Conservation (phyloP, 495 filamentous ascomycete genomes). For the Schizothecium vesticola region DNA sequence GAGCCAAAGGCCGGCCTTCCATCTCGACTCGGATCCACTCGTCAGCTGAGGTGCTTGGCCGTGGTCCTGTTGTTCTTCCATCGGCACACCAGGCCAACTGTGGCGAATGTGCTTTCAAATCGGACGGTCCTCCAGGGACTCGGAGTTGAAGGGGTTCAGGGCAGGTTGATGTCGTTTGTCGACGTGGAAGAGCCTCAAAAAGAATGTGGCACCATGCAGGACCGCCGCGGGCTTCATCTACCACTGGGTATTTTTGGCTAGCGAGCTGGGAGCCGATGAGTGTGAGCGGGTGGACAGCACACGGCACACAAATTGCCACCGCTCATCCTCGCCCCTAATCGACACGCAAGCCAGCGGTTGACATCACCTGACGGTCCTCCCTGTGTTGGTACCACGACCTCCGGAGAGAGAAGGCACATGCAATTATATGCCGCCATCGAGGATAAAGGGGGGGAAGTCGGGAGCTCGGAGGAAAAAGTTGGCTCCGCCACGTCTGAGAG, state of each 20-base stretch:
- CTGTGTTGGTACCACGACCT: not conserved
- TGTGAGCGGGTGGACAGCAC: constrained; percentile 3
- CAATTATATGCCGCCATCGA: not conserved
- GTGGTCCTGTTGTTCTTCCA: not conserved
- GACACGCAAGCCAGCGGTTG: not conserved
- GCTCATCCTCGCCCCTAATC: constrained; percentile 1
- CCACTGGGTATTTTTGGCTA: constrained; percentile 20
- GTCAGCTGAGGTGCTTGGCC: not conserved
- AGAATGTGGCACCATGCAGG: constrained; percentile 10
- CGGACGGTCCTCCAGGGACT: not conserved
- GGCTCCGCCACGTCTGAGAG: not conserved
- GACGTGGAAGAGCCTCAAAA: constrained; percentile 17
- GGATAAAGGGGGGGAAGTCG: not conserved
- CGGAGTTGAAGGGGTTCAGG: not conserved
- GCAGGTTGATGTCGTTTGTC: constrained; percentile 4
- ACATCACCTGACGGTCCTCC: not conserved
- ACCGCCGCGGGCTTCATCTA: constrained; percentile 16
- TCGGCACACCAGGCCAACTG: not conserved
- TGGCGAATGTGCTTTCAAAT: not conserved
- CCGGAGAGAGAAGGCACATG: not conserved
- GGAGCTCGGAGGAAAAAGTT: not conserved
- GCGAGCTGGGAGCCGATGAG: constrained; percentile 3
- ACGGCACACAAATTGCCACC: constrained; percentile 18
- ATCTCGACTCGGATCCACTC: not conserved
- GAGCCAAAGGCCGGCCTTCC: not conserved